These are phyloP conservation scores for Colletotrichum horii DNA, from an alignment of 2,329 filamentous ascomycete species.

Conservation along the genomic window DNA sequence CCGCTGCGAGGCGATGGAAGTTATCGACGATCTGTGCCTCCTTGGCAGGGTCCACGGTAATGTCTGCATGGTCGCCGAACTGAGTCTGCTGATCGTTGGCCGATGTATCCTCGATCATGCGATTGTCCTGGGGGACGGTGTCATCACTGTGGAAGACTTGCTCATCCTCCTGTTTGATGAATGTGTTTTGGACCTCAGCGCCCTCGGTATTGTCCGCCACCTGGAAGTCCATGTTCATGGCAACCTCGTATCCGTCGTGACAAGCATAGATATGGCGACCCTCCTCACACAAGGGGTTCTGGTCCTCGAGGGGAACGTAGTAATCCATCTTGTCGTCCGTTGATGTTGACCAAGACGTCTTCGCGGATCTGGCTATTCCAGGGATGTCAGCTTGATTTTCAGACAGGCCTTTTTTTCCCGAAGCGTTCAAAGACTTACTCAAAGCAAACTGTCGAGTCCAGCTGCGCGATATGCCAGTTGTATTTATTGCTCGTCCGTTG, in stretches of 20 bases:
- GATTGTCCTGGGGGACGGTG: fast-evolving
- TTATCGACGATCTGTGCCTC: fast-evolving
- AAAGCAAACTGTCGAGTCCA: neutral
- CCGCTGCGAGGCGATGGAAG: neutral
- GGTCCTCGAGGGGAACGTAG: neutral
- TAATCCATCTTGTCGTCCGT: neutral
- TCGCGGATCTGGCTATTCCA: too few relatives aligned
- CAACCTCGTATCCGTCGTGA: neutral
- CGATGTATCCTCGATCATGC: fast-evolving
- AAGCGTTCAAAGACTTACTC: neutral
- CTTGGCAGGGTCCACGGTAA: neutral
- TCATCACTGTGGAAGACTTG: neutral
- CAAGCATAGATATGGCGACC: neutral
- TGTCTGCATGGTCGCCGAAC: too few relatives aligned
- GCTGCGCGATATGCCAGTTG: neutral
- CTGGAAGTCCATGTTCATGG: neutral
- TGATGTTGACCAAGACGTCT: too few relatives aligned
- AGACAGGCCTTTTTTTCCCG: neutral
- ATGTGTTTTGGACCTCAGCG: neutral
- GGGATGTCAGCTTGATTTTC: too few relatives aligned
- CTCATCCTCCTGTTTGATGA: neutral
- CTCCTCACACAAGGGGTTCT: neutral
- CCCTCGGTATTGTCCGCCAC: neutral
- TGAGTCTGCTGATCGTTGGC: neutral
- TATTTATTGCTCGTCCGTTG: neutral